These are phyloP conservation scores for Hypomyces rosellus DNA, from an alignment of 2,329 filamentous ascomycete genomes.

Conservation along the genomic window DNA sequence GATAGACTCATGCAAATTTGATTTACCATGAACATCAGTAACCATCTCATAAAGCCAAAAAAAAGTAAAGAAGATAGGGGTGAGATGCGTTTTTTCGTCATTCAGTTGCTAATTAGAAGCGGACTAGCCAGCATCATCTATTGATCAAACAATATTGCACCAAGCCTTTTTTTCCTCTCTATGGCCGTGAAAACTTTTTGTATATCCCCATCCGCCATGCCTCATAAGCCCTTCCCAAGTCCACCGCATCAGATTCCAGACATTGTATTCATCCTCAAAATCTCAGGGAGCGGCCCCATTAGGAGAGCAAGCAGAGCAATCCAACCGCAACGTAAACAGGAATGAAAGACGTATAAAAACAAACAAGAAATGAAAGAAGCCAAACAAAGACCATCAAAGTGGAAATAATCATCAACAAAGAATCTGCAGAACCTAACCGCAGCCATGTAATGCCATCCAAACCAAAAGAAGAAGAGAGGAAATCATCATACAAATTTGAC, in stretches of 20 bases:
- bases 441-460: slow-evolving; percentile 9
- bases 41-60: too few species aligned
- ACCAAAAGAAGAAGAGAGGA: slow-evolving; percentile 3
- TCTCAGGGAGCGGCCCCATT: background rate
- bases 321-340: slow-evolving; percentile 2
- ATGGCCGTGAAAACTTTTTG: slow-evolving; percentile 14
- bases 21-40: too few species aligned
- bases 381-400: slow-evolving; percentile 2
- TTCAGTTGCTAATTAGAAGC: background rate
- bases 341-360: slow-evolving; percentile 1
- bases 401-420: background rate
- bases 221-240: slow-evolving; percentile 5
- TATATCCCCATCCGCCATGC: slow-evolving; percentile 8
- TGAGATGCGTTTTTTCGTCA: background rate
- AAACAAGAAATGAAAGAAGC: background rate
- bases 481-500: slow-evolving; percentile 10
- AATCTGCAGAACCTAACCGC: slow-evolving; percentile 1
- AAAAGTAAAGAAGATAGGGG: too few species aligned
- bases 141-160: slow-evolving; percentile 7
- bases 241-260: background rate
- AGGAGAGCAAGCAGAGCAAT: slow-evolving; percentile 4
- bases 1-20: too few species aligned
- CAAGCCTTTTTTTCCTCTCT: slow-evolving; percentile 7
- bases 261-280: too few species aligned
- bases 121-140: slow-evolving; percentile 10